These are phyloP conservation scores for Pichia kluyveri DNA, from an alignment of 805 yeast species.

Conservation along the genomic window DNA sequence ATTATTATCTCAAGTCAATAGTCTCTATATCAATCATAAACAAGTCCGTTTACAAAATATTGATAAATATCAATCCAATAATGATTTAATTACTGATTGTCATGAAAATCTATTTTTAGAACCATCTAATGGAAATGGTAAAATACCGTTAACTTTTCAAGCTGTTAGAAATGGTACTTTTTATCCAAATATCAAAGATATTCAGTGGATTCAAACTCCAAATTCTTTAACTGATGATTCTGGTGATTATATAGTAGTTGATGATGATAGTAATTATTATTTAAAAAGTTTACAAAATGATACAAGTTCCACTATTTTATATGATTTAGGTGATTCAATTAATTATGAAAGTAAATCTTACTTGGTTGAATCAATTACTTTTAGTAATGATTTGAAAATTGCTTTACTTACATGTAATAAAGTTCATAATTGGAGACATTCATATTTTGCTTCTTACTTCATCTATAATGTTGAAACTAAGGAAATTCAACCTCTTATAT, in stretches of 20 bases:
- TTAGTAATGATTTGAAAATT: conserved; percentile 56
- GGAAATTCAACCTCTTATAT: conserved; percentile 15
- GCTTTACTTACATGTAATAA: conserved; percentile 56
- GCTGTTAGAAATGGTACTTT: conserved; percentile 49
- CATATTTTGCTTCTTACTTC: conserved; percentile 57
- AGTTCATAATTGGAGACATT: conserved; percentile 65
- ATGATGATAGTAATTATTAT: conserved; percentile 35
- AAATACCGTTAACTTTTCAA: conserved; percentile 30
- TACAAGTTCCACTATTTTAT: conserved; percentile 35
- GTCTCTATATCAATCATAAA: conserved; percentile 2
- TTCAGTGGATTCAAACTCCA: conserved; percentile 64
- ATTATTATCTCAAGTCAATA: conserved; percentile 7
- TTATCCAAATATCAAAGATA: conserved; percentile 38
- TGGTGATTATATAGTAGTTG: conserved; percentile 56
- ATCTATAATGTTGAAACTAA: conserved; percentile 37
- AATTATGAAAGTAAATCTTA: conserved; percentile 30
- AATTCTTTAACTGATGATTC: conserved; percentile 42
- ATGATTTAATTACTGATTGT: not conserved
- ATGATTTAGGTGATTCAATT: conserved; percentile 38
- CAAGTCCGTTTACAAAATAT: not conserved
- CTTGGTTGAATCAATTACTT: conserved; percentile 43
- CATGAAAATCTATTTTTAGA: not conserved
- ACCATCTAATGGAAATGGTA: conserved; percentile 1
- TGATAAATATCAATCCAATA: not conserved
- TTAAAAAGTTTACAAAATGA: conserved; percentile 45